Conservation (phyloP, 345 rosid genomes). For the Citrus reticulata region DNA sequence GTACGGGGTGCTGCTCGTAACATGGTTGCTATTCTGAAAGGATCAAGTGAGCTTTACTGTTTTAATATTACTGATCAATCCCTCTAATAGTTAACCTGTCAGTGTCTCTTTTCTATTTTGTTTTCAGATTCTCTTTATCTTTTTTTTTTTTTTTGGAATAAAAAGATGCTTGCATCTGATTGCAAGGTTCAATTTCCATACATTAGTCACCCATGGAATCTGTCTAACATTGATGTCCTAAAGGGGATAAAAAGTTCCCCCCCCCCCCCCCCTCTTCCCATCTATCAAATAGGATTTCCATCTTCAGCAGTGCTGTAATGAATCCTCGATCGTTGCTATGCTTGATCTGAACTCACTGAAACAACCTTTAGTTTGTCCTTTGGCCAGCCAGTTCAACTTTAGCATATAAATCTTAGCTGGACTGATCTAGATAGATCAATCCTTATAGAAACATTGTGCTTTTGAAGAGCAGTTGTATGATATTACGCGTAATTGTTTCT, state of each 20-base stretch:
- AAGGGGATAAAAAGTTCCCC: neutral
- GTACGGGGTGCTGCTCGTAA: conserved; percentile 96
- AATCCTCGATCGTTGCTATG: neutral
- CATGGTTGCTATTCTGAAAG: conserved; percentile 78
- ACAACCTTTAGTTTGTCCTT: neutral
- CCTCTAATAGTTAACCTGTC: neutral
- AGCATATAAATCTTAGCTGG: neutral
- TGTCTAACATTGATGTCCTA: neutral
- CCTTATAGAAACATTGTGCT: neutral
- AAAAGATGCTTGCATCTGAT: neutral
- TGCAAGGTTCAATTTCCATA: neutral
- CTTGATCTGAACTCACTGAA: neutral
- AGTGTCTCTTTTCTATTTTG: neutral
- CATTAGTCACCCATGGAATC: neutral
- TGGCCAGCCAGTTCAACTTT: neutral
- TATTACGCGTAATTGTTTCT: neutral
- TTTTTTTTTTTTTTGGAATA: neutral
- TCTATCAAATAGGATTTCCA: neutral
- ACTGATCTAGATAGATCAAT: neutral
- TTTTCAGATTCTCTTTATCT: neutral
- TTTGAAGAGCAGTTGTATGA: neutral
- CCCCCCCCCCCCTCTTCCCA: no score
- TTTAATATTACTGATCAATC: neutral
- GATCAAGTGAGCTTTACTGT: conserved; percentile 55
- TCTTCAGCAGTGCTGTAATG: neutral